phyloP scores from a whole-genome alignment of 345 rosid species.

The Aegle marmelos region DNA sequence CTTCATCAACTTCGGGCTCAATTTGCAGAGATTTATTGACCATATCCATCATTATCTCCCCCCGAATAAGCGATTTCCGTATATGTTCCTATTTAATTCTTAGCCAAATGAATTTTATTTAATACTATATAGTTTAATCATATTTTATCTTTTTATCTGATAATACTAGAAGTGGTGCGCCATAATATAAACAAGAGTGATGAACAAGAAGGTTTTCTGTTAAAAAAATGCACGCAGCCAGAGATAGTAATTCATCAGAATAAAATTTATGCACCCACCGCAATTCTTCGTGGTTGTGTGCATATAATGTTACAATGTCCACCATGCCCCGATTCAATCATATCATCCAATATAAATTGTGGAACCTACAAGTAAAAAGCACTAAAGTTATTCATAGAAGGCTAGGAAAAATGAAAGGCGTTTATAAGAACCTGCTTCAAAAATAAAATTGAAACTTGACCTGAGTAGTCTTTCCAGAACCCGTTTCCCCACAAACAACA shows the following conservation, averaged over 20 bases:
- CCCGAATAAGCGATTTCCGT: too few species aligned
- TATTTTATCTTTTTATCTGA: not conserved
- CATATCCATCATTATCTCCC: too few species aligned
- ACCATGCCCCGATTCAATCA: constrained; percentile 81
- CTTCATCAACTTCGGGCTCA: too few species aligned
- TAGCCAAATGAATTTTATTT: not conserved
- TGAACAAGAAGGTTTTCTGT: not conserved
- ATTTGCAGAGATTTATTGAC: too few species aligned
- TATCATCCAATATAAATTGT: constrained; percentile 88
- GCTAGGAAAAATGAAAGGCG: not conserved
- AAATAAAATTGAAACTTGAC: constrained; percentile 27
- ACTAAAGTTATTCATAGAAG: constrained; percentile 7
- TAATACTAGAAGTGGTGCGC: not conserved
- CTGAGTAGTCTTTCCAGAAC: constrained; percentile 99
- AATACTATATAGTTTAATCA: not conserved
- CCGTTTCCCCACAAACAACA: constrained; percentile 95
- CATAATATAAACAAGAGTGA: not conserved
- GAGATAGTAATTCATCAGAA: constrained; percentile 2
- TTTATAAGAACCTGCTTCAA: not conserved
- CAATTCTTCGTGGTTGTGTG: constrained; percentile 94
- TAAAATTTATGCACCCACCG: constrained; percentile 45
- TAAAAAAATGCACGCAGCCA: not conserved
- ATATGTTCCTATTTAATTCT: not conserved
- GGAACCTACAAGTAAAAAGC: constrained; percentile 66
- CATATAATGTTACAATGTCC: constrained; percentile 86